Evolutionary conservation across 352 stramenopile species (phyloP), one percentile per base, ranked within the genome.

Genomic region (Phytophthora sansomeana): DNA sequence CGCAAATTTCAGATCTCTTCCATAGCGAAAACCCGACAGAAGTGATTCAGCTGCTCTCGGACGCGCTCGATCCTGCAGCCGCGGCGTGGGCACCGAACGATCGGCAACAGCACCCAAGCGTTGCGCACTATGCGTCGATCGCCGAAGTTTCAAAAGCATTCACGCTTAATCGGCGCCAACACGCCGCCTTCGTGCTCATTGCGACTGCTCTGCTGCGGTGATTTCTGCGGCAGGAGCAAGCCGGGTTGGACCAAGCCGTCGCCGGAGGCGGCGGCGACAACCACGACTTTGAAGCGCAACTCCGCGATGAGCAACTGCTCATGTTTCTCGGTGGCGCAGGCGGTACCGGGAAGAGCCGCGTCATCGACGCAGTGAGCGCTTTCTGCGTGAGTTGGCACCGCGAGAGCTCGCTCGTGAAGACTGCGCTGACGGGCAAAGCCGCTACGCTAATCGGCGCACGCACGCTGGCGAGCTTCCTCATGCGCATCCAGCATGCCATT

Each of bases 121-220:
- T n/a, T 17, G 5, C 35, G 35, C 35, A 11, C 4, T 43, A 43
- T 16, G 36, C 16, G 13, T 48, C 42, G 42, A 43, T 62, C n/a
- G 5, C 8, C 26, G 29, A 62, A 1, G 41, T 62, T n/a, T 62
- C 54, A 6, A 24, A 21, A 48, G 43, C 30, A n/a, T 63, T 53
- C 30, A 63, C 55, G 17, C 42, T 63, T 32, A 63, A 63, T 16
- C 17, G 6, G 42, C 43, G 55, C 19, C 41, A 63, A n/a, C 55
- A 63, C 55, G 29, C 24, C 11, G 55, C 55, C 4, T 63, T 63
- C 43, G 16, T 32, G 4, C 3, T 54, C 41, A 55, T 63, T 17
- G 32, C 43, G 24, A 55, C 17, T 5, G n/a, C 55, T 11, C 55
- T 63, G 11, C 43, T 63, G 0, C 29, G 32, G 3, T n/a, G 30